Evolutionary conservation across 164 flowering plant genomes (phyloP).

Genomic region (Nymphaea thermarum): DNA sequence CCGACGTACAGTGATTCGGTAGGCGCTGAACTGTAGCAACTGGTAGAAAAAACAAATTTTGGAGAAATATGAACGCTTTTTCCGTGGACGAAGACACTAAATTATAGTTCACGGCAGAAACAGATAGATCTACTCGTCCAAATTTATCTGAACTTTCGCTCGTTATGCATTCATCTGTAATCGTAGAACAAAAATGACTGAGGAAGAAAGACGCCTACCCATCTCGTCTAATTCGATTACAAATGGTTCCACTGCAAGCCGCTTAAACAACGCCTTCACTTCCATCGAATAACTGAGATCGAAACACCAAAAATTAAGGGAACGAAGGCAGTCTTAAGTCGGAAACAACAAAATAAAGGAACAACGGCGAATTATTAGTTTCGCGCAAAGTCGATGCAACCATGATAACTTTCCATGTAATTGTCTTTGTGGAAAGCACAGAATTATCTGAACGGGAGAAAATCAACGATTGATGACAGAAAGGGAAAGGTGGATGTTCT

Average conservation of each 20-base stretch:
- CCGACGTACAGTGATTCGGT: too few relatives aligned
- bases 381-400: too few relatives aligned
- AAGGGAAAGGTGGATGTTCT: background rate
- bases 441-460: background rate
- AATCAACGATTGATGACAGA: background rate
- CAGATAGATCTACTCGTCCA: background rate
- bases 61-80: too few relatives aligned
- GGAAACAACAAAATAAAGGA: too few relatives aligned
- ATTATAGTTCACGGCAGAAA: too few relatives aligned
- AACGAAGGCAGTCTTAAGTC: too few relatives aligned
- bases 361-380: too few relatives aligned
- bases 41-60: too few relatives aligned
- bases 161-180: background rate
- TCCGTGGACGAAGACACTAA: too few relatives aligned
- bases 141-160: background rate
- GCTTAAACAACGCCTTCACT: slow-evolving; percentile 75
- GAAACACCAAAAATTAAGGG: background rate
- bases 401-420: too few relatives aligned
- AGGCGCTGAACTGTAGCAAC: too few relatives aligned
- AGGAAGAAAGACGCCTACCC: slow-evolving; percentile 29
- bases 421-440: too few relatives aligned
- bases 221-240: slow-evolving; percentile 87
- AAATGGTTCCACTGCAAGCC: slow-evolving; percentile 58
- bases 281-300: slow-evolving; percentile 59
- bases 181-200: background rate